phyloP scores from a whole-genome alignment of 2,329 filamentous ascomycete species.

The Claviceps spartinae region DNA sequence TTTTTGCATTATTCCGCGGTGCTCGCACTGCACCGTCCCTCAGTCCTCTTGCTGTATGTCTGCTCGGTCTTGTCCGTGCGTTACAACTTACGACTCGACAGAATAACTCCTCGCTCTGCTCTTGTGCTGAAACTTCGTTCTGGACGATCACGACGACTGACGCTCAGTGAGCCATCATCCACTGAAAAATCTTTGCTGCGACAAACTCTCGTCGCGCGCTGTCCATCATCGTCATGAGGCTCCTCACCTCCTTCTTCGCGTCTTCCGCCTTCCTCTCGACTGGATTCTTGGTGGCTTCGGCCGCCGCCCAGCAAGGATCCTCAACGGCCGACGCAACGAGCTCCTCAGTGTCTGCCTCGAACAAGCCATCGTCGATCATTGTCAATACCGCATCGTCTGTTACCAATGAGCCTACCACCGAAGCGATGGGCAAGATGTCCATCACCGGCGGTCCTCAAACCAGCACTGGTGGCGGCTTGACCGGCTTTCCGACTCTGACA shows the following conservation, averaged over 20 bases:
- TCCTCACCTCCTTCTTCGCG: conserved; percentile 13
- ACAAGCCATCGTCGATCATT: conserved; percentile 8
- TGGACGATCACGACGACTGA: background rate
- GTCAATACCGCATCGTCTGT: conserved; percentile 8
- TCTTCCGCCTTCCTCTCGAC: conserved; percentile 15
- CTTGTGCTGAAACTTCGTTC: background rate
- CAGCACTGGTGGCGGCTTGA: conserved; percentile 13
- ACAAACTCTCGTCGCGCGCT: background rate
- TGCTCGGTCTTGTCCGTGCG: background rate
- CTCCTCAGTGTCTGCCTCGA: background rate
- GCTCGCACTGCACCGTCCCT: no score
- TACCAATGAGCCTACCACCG: background rate
- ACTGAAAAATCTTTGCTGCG: background rate
- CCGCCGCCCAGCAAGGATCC: conserved; percentile 17
- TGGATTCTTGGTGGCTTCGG: conserved; percentile 16
- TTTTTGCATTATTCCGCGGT: background rate
- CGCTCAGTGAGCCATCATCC: background rate
- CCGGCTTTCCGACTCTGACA: conserved; percentile 29
- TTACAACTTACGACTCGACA: background rate
- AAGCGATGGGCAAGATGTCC: conserved; percentile 6
- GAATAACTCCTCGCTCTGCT: background rate
- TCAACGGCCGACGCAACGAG: conserved; percentile 6
- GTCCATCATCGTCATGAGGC: conserved; percentile 12
- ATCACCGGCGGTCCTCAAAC: conserved; percentile 11
- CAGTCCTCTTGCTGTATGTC: background rate